These are phyloP conservation scores for Rhytidhysteron rufulum DNA, from an alignment of 2,329 filamentous ascomycete species.

Conservation along the genomic window DNA sequence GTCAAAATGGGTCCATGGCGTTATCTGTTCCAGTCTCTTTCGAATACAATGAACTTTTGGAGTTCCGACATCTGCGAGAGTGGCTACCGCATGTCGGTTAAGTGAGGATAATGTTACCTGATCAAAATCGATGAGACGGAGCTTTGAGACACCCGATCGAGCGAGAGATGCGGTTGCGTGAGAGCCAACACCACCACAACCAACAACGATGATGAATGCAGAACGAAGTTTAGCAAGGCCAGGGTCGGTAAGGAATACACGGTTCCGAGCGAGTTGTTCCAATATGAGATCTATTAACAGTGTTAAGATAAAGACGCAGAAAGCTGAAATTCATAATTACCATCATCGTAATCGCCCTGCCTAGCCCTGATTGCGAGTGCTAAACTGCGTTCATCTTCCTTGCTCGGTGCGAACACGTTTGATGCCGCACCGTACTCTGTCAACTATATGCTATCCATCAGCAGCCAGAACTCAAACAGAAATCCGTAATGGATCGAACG, in stretches of 20 bases:
- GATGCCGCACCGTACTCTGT: conserved; percentile 58
- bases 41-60: conserved; percentile 86
- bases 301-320: conserved; percentile 3
- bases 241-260: conserved; percentile 80
- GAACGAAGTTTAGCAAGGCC: conserved; percentile 75
- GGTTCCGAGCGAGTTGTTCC: conserved; percentile 90
- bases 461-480: conserved; percentile 6
- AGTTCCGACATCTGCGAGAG: conserved; percentile 86
- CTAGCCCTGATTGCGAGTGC: conserved; percentile 58
- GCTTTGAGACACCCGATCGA: conserved; percentile 80
- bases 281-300: conserved; percentile 70
- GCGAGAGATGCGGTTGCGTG: conserved; percentile 84
- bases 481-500: not conserved
- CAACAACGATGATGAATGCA: conserved; percentile 84
- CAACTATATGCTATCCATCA: conserved; percentile 49
- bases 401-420: conserved; percentile 34
- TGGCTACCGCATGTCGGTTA: conserved; percentile 94
- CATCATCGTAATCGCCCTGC: conserved; percentile 62
- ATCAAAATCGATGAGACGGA: conserved; percentile 93
- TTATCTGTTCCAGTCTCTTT: conserved; percentile 75
- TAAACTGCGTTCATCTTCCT: conserved; percentile 57
- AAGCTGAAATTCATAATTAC: conserved; percentile 26
- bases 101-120: conserved; percentile 93
- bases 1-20: conserved; percentile 90
- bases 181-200: conserved; percentile 90